These are phyloP conservation scores for Fusarium abutilonis DNA, from an alignment of 2,329 filamentous ascomycete species.

Conservation along the genomic window DNA sequence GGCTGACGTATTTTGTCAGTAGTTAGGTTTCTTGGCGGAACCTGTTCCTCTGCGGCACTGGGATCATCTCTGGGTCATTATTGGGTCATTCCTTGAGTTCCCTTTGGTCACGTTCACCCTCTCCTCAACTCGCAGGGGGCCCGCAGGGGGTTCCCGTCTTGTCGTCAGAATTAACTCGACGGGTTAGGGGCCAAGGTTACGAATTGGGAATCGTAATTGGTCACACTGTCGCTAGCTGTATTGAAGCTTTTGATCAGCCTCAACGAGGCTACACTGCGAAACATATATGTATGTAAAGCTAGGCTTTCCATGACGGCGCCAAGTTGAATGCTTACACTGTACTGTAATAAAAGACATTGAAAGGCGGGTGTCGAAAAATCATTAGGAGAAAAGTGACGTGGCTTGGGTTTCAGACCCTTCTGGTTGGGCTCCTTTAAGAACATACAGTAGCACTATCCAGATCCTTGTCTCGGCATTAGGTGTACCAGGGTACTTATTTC, in stretches of 20 bases:
- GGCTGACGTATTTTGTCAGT: conserved; percentile 33
- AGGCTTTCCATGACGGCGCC: conserved; percentile 16
- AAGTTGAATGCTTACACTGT: background rate
- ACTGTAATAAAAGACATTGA: background rate
- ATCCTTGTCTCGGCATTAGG: background rate
- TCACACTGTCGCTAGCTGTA: background rate
- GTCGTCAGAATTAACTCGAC: conserved; percentile 1
- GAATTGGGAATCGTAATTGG: conserved; percentile 44
- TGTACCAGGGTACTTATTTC: too few relatives aligned
- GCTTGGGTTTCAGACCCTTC: conserved; percentile 32
- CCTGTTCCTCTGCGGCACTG: conserved; percentile 8
- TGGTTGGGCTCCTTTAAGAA: background rate
- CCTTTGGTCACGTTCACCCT: conserved; percentile 23
- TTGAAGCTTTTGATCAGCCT: conserved; percentile 11
- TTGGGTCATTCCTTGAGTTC: conserved; percentile 27
- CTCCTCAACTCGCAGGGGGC: conserved; percentile 20
- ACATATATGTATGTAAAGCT: background rate
- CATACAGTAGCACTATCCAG: background rate
- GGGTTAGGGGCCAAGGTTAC: conserved; percentile 6
- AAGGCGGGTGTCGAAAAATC: background rate
- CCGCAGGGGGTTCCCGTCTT: conserved; percentile 5
- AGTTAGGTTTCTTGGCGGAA: conserved; percentile 23
- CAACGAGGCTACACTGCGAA: conserved; percentile 1
- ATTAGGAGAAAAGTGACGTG: conserved; percentile 12
- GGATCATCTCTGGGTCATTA: conserved; percentile 27